Base-by-base conservation (phyloP, 1,139 yeast species). In the Hyphopichia wangnamkhiaoensis region DNA sequence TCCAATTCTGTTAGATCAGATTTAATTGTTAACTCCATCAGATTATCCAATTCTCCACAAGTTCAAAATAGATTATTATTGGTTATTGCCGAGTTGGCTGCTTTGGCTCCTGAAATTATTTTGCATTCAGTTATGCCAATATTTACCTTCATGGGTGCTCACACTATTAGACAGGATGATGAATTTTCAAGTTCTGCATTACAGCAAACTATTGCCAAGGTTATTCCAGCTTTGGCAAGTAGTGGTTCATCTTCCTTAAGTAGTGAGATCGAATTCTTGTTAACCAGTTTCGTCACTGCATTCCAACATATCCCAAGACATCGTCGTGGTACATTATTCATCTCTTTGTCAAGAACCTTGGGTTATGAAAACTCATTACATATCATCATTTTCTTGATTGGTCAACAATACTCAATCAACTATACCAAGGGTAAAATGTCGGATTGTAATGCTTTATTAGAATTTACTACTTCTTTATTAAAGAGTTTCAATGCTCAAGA, bases 121-220 rank as follows among this genome's bases (percentile, higher is more conserved):
- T 71, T 94, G 47, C 98, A 94, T 65, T 87, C 97, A 3, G 96
- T 94, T 12, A 93, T 93, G 99, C 98, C 99, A 15, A 91, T 93
- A 39, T 93, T 93, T 69, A 94, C 98, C 0, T 94, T 93, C 55
- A 93, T 93, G 98, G 99, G 99, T 41, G 96, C 98, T 23, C 95
- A 90, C 54, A 90, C 98, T 10, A 80, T 94, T 37, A 84, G 96
- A 56, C 97, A 93, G 66, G 98, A 93, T 61, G 98, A 93, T 59
- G 97, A 90, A 55, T 91, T 88, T 58, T 88, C 97, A 2, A 86
- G 86, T 33, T 85, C 87, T 48, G 97, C 93, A 29, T 89, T 94
- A 46, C 96, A 90, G 55, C 94, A 89, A 59, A 93, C 99, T 2
- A 85, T 93, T 38, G 72, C 87, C 13, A 84, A 87, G 52, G 96